A percentile compares a stretch with the other conserved stretches of the same genome.
phyloP scores from a whole-genome alignment of 2,329 filamentous ascomycete genomes.

The Alternaria metachromatica region DNA sequence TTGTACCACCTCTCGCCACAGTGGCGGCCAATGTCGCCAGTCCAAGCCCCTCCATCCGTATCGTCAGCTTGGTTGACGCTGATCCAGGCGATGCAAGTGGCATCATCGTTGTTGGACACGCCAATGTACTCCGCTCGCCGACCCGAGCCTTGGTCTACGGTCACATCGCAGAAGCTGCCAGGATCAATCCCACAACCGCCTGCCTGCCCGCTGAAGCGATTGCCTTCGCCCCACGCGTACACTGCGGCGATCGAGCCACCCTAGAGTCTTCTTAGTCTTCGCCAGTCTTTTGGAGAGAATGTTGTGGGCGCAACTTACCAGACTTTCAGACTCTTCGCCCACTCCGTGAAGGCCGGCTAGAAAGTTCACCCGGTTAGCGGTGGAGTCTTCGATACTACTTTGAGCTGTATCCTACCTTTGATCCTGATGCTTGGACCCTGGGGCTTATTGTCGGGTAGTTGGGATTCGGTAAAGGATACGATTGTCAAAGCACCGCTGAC shows the following conservation, averaged over 20 bases:
- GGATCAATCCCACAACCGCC: neutral
- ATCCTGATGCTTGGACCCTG: neutral
- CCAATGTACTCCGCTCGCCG: neutral
- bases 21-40: conserved; percentile 12
- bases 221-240: neutral
- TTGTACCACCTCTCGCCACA: conserved; percentile 17
- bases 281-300: neutral
- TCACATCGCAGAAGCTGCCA: neutral
- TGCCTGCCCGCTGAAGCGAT: neutral
- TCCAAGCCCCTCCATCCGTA: conserved; percentile 12
- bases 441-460: neutral
- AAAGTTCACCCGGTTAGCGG: neutral
- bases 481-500: too few relatives aligned
- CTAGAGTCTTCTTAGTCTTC: neutral
- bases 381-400: neutral
- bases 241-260: neutral
- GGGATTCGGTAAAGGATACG: too few relatives aligned
- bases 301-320: neutral
- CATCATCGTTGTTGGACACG: neutral
- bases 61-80: conserved; percentile 7
- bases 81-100: conserved; percentile 16
- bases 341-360: neutral
- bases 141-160: neutral
- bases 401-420: neutral
- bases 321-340: neutral